Evolutionary conservation across 495 filamentous ascomycete genomes (phyloP), one percentile per base, ranked within the genome.

Genomic region (Xylaria cubensis): DNA sequence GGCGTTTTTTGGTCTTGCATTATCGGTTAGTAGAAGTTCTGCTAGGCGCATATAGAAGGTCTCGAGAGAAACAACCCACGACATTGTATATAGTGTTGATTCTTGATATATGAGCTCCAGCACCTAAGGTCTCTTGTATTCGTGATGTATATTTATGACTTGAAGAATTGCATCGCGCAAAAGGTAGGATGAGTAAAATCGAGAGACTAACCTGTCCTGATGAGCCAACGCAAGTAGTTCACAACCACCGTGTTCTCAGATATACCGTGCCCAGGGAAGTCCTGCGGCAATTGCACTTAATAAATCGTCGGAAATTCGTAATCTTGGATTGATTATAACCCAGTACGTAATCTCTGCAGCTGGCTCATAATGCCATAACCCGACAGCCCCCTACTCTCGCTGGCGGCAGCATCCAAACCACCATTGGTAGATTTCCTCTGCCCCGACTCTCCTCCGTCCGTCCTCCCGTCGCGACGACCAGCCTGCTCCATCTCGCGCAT

Each of bases 281-380:
- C 55, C 39, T 64, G 44, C 32, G 4, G 13, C 13, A 24, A 41
- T 9, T 7, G 12, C 12, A 21, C 19, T 62, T 7, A 4, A 24
- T 15, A 63, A 24, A 39, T 63, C 10, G 21, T 42, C n/a, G 63
- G 29, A 34, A 51, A 24, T 12, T 59, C 17, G 17, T 34, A 0
- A 24, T 51, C 32, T 50, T 36, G 41, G 0, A 26, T 56, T 69
- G n/a, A 79, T 76, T 90, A 92, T 50, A 94, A 85, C 66, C 93
- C 93, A 59, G 92, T 90, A 68, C 93, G 88, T 74, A 97, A 82
- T 75, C 92, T 91, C 79, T 94, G 92, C 69, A 96, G 77, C 78
- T 93, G 92, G 76, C 89, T 91, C 70, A 97, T 91, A 69, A 97
- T 88, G 1, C 94, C 93, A 78, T 92, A 93, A n/a, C 86, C 85